Conservation (phyloP, 176 grass and related monocot genomes). For the Calamus simplicifolius region DNA sequence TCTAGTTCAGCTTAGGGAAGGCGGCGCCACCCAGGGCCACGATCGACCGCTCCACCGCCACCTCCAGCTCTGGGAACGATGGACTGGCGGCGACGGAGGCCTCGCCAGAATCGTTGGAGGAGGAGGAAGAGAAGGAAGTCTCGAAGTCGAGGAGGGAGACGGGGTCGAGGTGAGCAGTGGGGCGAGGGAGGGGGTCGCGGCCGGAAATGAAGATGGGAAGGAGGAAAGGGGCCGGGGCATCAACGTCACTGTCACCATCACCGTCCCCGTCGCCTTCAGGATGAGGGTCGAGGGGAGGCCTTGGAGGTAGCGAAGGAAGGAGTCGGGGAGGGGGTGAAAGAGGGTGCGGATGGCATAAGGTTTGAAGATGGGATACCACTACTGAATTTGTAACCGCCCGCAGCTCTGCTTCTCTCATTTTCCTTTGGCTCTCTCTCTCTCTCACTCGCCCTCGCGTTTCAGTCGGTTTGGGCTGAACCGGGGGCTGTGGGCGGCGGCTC, state of each 20-base stretch:
- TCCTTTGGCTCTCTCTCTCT: too few relatives aligned
- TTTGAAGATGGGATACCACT: conserved; percentile 65
- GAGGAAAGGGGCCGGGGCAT: conserved; percentile 31
- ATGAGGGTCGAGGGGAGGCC: conserved; percentile 27
- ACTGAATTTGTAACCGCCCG: conserved; percentile 50
- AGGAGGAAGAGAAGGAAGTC: conserved; percentile 25
- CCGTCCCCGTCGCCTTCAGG: too few relatives aligned
- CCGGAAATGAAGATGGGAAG: conserved; percentile 35
- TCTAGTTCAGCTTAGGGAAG: conserved; percentile 66
- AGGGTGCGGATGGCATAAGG: conserved; percentile 50
- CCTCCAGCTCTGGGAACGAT: conserved; percentile 66
- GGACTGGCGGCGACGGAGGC: conserved; percentile 22
- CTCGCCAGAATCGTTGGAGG: conserved; percentile 5
- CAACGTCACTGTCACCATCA: background rate
- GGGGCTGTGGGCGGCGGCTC: too few relatives aligned
- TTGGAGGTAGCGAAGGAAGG: conserved; percentile 60
- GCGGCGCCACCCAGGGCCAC: conserved; percentile 47
- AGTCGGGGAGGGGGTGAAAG: conserved; percentile 38
- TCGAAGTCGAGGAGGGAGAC: conserved; percentile 50
- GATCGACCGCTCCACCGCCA: conserved; percentile 51
- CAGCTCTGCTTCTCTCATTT: conserved; percentile 49
- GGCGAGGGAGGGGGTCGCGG: conserved; percentile 32
- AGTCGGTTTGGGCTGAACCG: too few relatives aligned
- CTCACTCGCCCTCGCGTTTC: too few relatives aligned
- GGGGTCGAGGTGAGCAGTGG: conserved; percentile 33